phyloP scores from a whole-genome alignment of 805 yeast genomes.

The Candida awuae region DNA sequence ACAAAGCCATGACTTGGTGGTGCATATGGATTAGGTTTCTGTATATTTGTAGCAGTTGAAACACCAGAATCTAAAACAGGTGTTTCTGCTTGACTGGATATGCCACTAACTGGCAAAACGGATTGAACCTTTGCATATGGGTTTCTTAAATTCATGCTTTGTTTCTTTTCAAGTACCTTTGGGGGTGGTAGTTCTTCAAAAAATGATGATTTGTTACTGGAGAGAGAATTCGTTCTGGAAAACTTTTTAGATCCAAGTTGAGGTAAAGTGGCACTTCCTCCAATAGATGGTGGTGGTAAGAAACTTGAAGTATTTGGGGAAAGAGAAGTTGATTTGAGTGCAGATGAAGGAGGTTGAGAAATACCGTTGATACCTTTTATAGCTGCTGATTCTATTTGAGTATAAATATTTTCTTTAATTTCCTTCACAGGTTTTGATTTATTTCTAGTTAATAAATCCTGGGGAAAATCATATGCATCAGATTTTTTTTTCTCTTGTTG shows the following conservation, averaged over 20 bases:
- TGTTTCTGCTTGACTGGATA: constrained; percentile 9
- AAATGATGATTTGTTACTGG: constrained; percentile 20
- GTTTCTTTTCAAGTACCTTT: constrained; percentile 3
- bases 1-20: no score
- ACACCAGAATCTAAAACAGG: neutral
- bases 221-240: constrained; percentile 3
- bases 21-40: constrained; percentile 29
- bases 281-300: constrained; percentile 19
- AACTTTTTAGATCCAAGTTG: no score
- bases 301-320: neutral
- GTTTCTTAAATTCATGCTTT: constrained; percentile 17
- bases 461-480: constrained; percentile 76
- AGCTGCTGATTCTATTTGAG: constrained; percentile 19
- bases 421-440: constrained; percentile 34
- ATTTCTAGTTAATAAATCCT: constrained; percentile 38
- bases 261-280: neutral
- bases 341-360: constrained; percentile 6
- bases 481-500: constrained; percentile 48
- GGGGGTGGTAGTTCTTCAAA: constrained; percentile 51
- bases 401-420: constrained; percentile 24
- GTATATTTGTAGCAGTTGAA: neutral
- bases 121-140: constrained; percentile 18
- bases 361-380: neutral
- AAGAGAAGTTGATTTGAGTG: no score
- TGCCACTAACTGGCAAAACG: neutral